Conservation (phyloP, 2,329 filamentous ascomycete species). For the Fusarium camptoceras region DNA sequence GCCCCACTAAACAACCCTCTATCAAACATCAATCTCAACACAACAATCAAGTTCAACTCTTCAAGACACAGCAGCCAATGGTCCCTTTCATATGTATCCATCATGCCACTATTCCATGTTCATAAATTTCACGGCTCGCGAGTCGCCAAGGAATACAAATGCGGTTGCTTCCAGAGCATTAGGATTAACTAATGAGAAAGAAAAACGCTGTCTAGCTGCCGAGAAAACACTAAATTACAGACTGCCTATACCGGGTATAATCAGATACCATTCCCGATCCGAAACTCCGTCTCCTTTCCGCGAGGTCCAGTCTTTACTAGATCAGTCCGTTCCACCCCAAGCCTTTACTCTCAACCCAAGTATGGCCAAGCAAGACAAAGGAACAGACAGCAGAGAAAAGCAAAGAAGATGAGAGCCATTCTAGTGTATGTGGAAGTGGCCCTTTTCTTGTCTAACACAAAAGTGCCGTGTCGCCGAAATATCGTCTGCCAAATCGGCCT, state of each 20-base stretch:
- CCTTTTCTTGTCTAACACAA: conserved; percentile 23
- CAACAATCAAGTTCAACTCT: not conserved
- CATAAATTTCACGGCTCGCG: not conserved
- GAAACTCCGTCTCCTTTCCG: conserved; percentile 42
- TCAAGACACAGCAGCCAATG: not conserved
- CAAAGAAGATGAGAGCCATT: conserved; percentile 24
- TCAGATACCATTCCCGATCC: conserved; percentile 39
- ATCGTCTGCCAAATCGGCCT: conserved; percentile 17
- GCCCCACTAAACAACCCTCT: not conserved
- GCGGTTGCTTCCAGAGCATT: conserved; percentile 21
- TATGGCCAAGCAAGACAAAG: conserved; percentile 11
- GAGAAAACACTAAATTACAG: conserved; percentile 30
- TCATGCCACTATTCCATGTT: not conserved
- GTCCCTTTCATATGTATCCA: not conserved
- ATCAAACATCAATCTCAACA: not conserved
- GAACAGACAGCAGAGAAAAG: conserved; percentile 16
- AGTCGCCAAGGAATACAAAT: not conserved
- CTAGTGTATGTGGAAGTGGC: conserved; percentile 24
- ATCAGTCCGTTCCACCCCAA: conserved; percentile 23
- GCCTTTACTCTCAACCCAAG: conserved; percentile 11
- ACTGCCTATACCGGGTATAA: conserved; percentile 46
- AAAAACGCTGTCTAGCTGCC: conserved; percentile 19
- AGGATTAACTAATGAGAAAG: not conserved
- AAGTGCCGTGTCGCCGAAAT: conserved; percentile 18
- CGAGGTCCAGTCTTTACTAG: conserved; percentile 38